These are phyloP conservation scores for Phytophthora aleatoria DNA, from an alignment of 352 stramenopile species.

Conservation along the genomic window DNA sequence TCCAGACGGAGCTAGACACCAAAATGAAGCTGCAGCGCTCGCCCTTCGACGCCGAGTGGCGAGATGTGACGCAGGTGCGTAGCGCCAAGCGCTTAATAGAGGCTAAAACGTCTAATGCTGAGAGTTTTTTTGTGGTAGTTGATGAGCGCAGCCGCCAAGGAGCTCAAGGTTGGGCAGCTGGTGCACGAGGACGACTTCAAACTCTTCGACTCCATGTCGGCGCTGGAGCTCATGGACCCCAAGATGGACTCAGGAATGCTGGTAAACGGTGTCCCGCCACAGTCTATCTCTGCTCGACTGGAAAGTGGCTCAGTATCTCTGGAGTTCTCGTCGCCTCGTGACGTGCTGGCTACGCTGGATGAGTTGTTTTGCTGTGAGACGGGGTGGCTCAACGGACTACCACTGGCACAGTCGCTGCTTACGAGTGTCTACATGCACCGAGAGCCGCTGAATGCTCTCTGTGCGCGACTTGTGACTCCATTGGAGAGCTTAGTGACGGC, in stretches of 20 bases:
- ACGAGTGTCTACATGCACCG: slow-evolving; percentile 91
- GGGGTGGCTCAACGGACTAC: slow-evolving; percentile 85
- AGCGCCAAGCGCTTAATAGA: background rate
- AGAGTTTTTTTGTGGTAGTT: slow-evolving; percentile 35
- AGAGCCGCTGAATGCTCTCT: slow-evolving; percentile 74
- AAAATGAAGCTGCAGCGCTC: slow-evolving; percentile 37
- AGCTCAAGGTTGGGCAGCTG: slow-evolving; percentile 82
- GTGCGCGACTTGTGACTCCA: slow-evolving; percentile 46
- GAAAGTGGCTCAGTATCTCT: slow-evolving; percentile 47
- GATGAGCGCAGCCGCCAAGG: slow-evolving; percentile 65
- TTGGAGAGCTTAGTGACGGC: slow-evolving; percentile 29
- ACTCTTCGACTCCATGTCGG: slow-evolving; percentile 95
- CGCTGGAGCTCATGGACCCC: slow-evolving; percentile 93
- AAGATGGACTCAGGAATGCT: slow-evolving; percentile 94
- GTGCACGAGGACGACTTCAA: slow-evolving; percentile 86
- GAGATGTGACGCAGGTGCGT: slow-evolving; percentile 60
- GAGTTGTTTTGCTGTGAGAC: slow-evolving; percentile 76
- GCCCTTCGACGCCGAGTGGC: slow-evolving; percentile 36
- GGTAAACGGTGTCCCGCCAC: slow-evolving; percentile 57
- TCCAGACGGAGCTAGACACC: slow-evolving; percentile 37
- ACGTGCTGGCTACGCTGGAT: slow-evolving; percentile 80
- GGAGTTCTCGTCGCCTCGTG: slow-evolving; percentile 62
- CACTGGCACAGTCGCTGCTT: slow-evolving; percentile 88
- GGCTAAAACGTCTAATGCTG: slow-evolving; percentile 5
- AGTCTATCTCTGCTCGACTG: slow-evolving; percentile 61